Evolutionary conservation across 352 stramenopile genomes (phyloP).

Genomic region (Phytophthora pluvialis): DNA sequence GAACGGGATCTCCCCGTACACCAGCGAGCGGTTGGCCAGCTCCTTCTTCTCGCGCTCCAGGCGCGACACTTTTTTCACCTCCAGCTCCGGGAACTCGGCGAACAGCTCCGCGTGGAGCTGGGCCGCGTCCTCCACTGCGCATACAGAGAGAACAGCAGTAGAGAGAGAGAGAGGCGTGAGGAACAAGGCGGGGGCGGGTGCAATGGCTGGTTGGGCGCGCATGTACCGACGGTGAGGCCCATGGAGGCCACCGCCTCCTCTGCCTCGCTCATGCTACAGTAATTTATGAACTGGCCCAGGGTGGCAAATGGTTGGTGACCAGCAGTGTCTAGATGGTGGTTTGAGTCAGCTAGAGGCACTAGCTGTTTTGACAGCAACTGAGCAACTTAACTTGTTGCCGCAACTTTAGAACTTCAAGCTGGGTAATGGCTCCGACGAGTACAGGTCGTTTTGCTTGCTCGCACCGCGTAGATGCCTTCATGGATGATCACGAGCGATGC

Average conservation of each 20-base stretch:
- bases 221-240: constrained; percentile 29
- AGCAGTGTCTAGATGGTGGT: constrained; percentile 7
- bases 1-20: constrained; percentile 73
- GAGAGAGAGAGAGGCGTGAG: constrained; percentile 3
- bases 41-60: constrained; percentile 74
- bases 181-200: not conserved
- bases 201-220: not conserved
- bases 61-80: constrained; percentile 64
- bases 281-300: not conserved
- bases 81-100: constrained; percentile 45
- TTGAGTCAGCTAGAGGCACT: not conserved
- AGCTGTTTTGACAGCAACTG: constrained; percentile 1
- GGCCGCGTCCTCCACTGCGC: constrained; percentile 49
- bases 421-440: not conserved
- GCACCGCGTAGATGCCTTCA: too few species aligned
- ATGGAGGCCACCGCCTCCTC: constrained; percentile 29
- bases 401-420: constrained; percentile 22
- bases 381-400: constrained; percentile 6
- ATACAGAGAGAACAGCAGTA: not conserved
- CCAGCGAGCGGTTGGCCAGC: constrained; percentile 64
- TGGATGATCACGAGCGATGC: too few species aligned
- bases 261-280: constrained; percentile 8
- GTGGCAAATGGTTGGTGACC: constrained; percentile 1
- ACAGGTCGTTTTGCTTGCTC: too few species aligned
- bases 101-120: constrained; percentile 62